These are phyloP conservation scores for Yueomyces sp. DNA, from an alignment of 805 yeast genomes.

Conservation along the genomic window DNA sequence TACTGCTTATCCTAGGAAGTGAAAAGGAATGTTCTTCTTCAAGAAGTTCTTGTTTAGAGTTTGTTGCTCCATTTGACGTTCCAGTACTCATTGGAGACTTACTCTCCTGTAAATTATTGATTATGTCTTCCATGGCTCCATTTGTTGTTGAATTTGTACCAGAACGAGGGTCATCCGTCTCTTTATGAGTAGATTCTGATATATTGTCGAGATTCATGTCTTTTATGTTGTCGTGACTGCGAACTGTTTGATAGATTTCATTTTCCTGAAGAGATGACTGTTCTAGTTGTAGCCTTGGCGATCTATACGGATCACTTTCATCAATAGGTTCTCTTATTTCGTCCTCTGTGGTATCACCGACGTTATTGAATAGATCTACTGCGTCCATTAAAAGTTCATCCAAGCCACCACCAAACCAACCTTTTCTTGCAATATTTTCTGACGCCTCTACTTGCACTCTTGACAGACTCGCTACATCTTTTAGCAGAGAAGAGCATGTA, in stretches of 20 bases:
- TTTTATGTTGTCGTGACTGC: no score
- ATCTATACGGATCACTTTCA: not conserved
- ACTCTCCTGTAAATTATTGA: no score
- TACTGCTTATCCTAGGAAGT: not conserved
- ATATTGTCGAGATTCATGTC: no score
- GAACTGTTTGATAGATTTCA: no score
- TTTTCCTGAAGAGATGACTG: not conserved
- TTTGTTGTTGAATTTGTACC: no score
- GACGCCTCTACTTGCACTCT: conserved; percentile 71
- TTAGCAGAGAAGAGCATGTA: conserved; percentile 41
- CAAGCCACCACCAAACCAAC: conserved; percentile 80
- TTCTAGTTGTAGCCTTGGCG: not conserved
- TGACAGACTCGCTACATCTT: conserved; percentile 47
- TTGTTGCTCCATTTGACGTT: no score
- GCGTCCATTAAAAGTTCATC: conserved; percentile 52
- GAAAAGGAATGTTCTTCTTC: not conserved
- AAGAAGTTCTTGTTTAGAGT: not conserved
- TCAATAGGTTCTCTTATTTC: not conserved
- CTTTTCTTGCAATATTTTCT: conserved; percentile 71
- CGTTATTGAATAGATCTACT: conserved; percentile 47
- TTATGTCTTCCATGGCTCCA: no score
- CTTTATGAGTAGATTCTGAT: no score
- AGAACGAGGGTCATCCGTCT: no score
- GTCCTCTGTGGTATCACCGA: conserved; percentile 3
- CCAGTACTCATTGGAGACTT: no score